Evolutionary conservation across 106 monocot species (phyloP).

Genomic region (Acanthochlamys bracteata): DNA sequence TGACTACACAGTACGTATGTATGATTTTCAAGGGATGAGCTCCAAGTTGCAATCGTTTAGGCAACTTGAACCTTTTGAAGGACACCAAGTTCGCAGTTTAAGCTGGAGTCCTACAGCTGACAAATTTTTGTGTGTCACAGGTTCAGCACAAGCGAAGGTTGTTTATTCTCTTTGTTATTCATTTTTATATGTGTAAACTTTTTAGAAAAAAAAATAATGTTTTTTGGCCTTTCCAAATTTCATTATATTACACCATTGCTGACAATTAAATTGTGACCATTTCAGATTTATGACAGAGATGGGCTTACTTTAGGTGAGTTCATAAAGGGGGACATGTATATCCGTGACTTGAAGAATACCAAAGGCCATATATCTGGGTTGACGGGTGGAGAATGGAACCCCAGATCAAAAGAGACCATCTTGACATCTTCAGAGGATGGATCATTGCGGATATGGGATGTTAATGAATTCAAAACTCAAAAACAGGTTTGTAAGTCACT

Average conservation of each 20-base stretch:
- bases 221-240: too few species aligned
- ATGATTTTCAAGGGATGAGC: slow-evolving; percentile 98
- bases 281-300: slow-evolving; percentile 98
- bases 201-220: too few species aligned
- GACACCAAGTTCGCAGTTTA: slow-evolving; percentile 89
- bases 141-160: slow-evolving; percentile 97
- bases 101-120: slow-evolving; percentile 98
- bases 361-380: slow-evolving; percentile 97
- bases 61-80: slow-evolving; percentile 89
- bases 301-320: slow-evolving; percentile 95
- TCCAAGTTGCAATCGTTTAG: slow-evolving; percentile 94
- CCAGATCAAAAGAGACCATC: slow-evolving; percentile 78
- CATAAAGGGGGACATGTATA: slow-evolving; percentile 98
- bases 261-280: too few species aligned
- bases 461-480: slow-evolving; percentile 78
- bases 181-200: neutral
- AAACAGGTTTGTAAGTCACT: slow-evolving; percentile 57
- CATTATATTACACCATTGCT: slow-evolving; percentile 2
- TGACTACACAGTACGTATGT: slow-evolving; percentile 96
- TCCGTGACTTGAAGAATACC: slow-evolving; percentile 95
- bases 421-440: slow-evolving; percentile 99
- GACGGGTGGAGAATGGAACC: slow-evolving; percentile 96
- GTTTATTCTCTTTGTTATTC: slow-evolving; percentile 1
- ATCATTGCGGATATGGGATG: slow-evolving; percentile 96
- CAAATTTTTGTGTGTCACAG: slow-evolving; percentile 79